Evolutionary conservation across 1,284 basidiomycete species (phyloP), one percentile per base, ranked within the genome.

Genomic region (Nidula niveotomentosa): DNA sequence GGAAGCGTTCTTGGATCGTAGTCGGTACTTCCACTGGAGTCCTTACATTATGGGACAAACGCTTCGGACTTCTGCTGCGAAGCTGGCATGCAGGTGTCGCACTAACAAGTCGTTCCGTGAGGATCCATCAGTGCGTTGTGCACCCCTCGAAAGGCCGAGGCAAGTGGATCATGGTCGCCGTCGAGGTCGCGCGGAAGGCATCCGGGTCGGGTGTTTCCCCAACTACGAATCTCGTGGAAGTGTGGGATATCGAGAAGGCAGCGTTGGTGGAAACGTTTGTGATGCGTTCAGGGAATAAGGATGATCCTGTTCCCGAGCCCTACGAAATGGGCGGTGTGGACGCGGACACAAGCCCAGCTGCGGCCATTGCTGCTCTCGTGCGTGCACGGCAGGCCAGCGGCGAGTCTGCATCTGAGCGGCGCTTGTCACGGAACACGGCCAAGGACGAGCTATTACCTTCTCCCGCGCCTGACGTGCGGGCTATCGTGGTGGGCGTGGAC

Each of bases 1-100:
- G 84, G 30, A 90, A 90, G 61, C 83, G 84, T 30, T 83, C 90
- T 3, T 98, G 96, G 96, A 76, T 95, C 36, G 77, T 96, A 6
- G 86, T 92, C 34, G 96, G 94, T 1, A 96, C 96, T 0, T 84
- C 90, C 2, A 84, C 83, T 1, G 96, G 96, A 4, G 82, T 88
- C 8, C 74, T 98, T 6, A 86, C 88, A 2, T 78, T 98, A 1
- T 98, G 96, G 95, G 96, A 99, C 72, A 82, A 95, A 51, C 86
- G 96, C 2, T 98, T 98, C 61, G 93, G 94, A 0, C 75, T 98
- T n/a, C 74, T 91, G 6, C 76, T 98, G 62, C 90, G 90, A 67
- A 91, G 86, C 50, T 98, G 96, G 96, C 84, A 86, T 59, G 86
- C 87, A 0, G 86, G 85, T n/a, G 76, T 78, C 8, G 76, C 86